These are phyloP conservation scores for Xylariales sp. DNA, from an alignment of 2,329 filamentous ascomycete species.

Conservation along the genomic window DNA sequence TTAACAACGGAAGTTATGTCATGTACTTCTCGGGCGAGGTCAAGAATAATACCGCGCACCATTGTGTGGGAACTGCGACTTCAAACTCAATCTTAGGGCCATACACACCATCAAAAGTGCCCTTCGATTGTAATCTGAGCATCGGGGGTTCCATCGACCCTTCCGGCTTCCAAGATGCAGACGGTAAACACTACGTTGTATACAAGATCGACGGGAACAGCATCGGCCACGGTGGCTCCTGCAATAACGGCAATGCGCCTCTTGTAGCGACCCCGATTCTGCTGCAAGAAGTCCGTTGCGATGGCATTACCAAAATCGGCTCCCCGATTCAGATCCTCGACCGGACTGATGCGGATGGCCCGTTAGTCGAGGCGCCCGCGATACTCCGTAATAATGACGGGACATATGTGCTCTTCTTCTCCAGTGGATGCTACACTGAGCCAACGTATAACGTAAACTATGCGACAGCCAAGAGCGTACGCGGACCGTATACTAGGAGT, in stretches of 20 bases:
- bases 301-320: conserved; percentile 52
- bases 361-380: conserved; percentile 58
- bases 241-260: conserved; percentile 38
- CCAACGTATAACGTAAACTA: conserved; percentile 55
- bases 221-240: conserved; percentile 38
- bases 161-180: conserved; percentile 51
- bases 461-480: conserved; percentile 39
- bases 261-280: conserved; percentile 48
- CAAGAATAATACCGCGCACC: conserved; percentile 31
- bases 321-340: conserved; percentile 42
- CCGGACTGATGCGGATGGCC: conserved; percentile 39
- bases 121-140: conserved; percentile 48
- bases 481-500: conserved; percentile 33
- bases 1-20: conserved; percentile 48
- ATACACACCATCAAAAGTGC: conserved; percentile 40
- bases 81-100: conserved; percentile 45
- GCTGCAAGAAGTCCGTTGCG: conserved; percentile 44
- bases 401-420: conserved; percentile 58
- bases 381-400: conserved; percentile 41
- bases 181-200: conserved; percentile 51
- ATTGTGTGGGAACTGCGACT: conserved; percentile 56
- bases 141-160: conserved; percentile 61
- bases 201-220: conserved; percentile 66
- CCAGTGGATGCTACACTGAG: conserved; percentile 53
- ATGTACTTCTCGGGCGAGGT: conserved; percentile 55